Evolutionary conservation across 768 basidiomycete species (phyloP).

Genomic region (Goffeauzyma gilvescens): DNA sequence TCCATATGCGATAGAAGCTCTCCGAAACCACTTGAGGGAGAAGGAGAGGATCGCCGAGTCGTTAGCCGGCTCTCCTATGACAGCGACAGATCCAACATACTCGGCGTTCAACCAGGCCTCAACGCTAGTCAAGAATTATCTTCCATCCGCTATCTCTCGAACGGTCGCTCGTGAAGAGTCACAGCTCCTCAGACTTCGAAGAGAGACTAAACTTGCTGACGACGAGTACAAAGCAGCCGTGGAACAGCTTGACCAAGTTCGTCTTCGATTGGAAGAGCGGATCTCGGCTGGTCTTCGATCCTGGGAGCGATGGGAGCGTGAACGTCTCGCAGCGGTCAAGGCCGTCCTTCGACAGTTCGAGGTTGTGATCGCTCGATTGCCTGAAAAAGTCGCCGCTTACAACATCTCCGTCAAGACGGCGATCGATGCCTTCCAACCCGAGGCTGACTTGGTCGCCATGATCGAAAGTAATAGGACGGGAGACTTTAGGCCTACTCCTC

Average conservation of each 20-base stretch:
- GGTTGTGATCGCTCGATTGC: conserved; percentile 53
- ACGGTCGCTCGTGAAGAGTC: conserved; percentile 3
- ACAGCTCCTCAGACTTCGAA: conserved; percentile 33
- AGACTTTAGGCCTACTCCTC: conserved; percentile 67
- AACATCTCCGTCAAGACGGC: conserved; percentile 54
- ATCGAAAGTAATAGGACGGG: conserved; percentile 88
- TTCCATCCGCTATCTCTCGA: conserved; percentile 17
- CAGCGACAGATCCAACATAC: too few species aligned
- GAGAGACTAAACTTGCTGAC: conserved; percentile 66
- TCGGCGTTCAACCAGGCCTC: too few species aligned
- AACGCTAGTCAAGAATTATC: conserved; percentile 7
- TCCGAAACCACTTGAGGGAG: conserved; percentile 11
- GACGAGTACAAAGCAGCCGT: conserved; percentile 58
- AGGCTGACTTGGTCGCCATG: conserved; percentile 55
- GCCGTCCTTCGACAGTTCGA: conserved; percentile 76
- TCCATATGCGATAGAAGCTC: conserved; percentile 9
- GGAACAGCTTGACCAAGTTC: conserved; percentile 62
- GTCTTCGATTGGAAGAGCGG: conserved; percentile 67
- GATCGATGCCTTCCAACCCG: conserved; percentile 68
- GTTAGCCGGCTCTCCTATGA: not conserved
- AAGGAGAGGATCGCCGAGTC: too few species aligned
- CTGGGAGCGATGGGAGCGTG: conserved; percentile 68
- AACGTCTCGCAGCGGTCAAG: conserved; percentile 65
- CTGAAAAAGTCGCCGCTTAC: conserved; percentile 46
- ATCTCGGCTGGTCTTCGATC: conserved; percentile 64